Evolutionary conservation across 2,329 filamentous ascomycete species (phyloP).

Genomic region (Lachnellula hyalina): DNA sequence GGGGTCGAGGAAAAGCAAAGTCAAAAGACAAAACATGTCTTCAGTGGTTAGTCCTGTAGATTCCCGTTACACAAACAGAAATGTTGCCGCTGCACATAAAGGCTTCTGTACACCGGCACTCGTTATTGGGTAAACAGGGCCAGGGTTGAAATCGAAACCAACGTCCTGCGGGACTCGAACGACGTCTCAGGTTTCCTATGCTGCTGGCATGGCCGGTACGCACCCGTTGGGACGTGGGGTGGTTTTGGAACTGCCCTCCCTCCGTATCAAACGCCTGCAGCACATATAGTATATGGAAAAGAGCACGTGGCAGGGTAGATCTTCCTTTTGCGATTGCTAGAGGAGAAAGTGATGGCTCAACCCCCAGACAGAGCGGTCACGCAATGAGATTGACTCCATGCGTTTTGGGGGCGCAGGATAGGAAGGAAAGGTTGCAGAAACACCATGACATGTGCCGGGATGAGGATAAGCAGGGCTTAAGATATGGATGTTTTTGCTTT

Average conservation of each 20-base stretch:
- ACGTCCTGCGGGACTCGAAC: not conserved
- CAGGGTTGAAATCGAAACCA: not conserved
- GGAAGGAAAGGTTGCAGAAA: not conserved
- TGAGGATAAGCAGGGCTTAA: not conserved
- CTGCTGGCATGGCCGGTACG: not conserved
- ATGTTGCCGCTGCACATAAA: not conserved
- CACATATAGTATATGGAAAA: no score
- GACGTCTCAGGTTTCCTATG: not conserved
- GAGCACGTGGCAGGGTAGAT: not conserved
- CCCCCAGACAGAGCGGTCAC: not conserved
- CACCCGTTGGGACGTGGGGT: no score
- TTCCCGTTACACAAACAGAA: conserved; percentile 3
- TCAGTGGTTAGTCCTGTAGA: not conserved
- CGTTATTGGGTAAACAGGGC: not conserved
- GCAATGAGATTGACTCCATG: not conserved
- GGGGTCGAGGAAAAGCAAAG: no score
- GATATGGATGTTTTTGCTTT: not conserved
- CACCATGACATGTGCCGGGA: conserved; percentile 1
- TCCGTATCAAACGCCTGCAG: no score
- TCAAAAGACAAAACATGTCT: no score
- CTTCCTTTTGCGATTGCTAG: not conserved
- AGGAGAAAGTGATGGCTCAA: not conserved
- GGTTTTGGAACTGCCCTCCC: no score
- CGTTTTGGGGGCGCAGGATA: not conserved
- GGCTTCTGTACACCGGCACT: not conserved